Evolutionary conservation across 805 yeast species (phyloP).

Genomic region (Kodamaea laetipori): DNA sequence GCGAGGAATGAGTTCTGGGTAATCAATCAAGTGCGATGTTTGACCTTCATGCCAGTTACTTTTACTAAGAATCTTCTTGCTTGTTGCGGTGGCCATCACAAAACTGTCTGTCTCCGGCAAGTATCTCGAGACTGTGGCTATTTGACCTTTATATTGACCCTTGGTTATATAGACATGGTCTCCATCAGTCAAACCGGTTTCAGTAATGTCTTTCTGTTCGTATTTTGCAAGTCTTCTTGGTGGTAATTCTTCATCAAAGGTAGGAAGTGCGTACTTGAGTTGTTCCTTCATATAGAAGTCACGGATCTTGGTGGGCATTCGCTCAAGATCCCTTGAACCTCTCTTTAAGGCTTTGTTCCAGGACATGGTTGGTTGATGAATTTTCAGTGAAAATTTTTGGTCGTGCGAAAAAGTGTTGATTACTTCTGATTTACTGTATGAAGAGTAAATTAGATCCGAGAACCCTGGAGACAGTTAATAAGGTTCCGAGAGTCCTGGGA

Average conservation of each 20-base stretch:
- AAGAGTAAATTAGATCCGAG: no score
- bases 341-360: conserved; percentile 37
- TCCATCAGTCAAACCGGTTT: conserved; percentile 67
- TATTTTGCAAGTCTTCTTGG: conserved; percentile 17
- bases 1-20: conserved; percentile 64
- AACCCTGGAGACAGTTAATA: no score
- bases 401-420: conserved; percentile 8
- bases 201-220: conserved; percentile 44
- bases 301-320: conserved; percentile 34
- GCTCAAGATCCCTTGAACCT: conserved; percentile 37
- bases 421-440: no score
- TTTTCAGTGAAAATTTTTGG: conserved; percentile 12
- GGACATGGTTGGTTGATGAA: conserved; percentile 26
- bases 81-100: conserved; percentile 68
- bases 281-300: conserved; percentile 25
- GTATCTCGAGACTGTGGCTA: conserved; percentile 65
- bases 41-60: conserved; percentile 73
- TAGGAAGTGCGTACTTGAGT: conserved; percentile 33
- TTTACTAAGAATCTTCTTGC: conserved; percentile 68
- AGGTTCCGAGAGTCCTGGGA: no score
- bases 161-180: conserved; percentile 72
- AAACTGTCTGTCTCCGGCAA: conserved; percentile 63
- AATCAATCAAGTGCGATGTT: conserved; percentile 66
- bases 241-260: conserved; percentile 29
- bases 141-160: conserved; percentile 74